These are phyloP conservation scores for Chimonanthus salicifolius DNA, from an alignment of 164 flowering plant species.

Conservation along the genomic window DNA sequence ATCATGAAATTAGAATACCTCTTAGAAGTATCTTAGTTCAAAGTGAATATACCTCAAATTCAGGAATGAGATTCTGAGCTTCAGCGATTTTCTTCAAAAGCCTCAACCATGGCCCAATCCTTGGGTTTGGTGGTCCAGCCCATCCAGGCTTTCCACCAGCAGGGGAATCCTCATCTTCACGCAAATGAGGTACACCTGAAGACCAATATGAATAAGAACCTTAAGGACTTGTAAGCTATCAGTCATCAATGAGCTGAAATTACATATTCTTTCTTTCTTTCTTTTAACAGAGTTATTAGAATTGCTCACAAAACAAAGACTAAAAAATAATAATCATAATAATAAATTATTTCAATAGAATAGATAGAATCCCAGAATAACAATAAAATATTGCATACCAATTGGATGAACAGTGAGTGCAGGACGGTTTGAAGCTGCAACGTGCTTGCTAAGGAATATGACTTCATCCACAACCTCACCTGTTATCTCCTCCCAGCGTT, in stretches of 20 bases:
- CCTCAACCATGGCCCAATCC: constrained; percentile 71
- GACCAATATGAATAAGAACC: background rate
- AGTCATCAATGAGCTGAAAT: background rate
- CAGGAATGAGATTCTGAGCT: constrained; percentile 50
- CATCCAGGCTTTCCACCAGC: constrained; percentile 78
- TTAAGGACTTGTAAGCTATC: background rate
- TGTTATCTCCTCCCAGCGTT: constrained; percentile 68
- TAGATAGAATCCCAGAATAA: background rate
- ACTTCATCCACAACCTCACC: constrained; percentile 73
- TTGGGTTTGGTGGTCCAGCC: constrained; percentile 72
- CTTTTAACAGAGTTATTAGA: background rate
- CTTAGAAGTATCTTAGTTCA: background rate
- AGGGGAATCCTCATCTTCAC: constrained; percentile 51
- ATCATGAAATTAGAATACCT: background rate
- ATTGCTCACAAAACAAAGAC: background rate
- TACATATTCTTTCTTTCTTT: background rate
- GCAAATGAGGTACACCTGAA: constrained; percentile 63
- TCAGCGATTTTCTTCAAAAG: constrained; percentile 53
- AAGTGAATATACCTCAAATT: constrained; percentile 53
- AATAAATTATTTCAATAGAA: no score
- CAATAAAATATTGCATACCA: constrained; percentile 37
- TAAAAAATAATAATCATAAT: no score
- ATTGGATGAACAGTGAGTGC: constrained; percentile 91
- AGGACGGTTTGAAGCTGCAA: constrained; percentile 77
- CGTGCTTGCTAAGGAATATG: constrained; percentile 79